Conservation (phyloP, 208 protist species). For the Herpetomonas samuelpessoai region DNA sequence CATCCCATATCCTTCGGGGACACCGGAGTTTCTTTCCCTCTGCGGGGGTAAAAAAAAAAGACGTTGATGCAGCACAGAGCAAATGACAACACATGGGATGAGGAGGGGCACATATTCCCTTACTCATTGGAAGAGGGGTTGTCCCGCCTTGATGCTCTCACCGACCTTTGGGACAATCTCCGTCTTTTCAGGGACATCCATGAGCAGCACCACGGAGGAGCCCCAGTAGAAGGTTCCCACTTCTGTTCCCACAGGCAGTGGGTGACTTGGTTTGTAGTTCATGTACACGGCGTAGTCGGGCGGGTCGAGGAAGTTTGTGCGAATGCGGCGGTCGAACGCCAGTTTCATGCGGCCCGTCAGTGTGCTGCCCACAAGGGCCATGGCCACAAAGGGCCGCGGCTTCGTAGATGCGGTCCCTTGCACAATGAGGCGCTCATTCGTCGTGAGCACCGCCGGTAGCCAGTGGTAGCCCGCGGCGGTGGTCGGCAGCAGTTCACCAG, state of each 20-base stretch:
- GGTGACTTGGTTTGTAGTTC: conserved; percentile 18
- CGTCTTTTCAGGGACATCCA: conserved; percentile 65
- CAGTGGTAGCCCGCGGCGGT: conserved; percentile 71
- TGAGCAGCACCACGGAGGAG: conserved; percentile 75
- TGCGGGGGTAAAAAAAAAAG: background rate
- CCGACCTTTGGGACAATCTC: conserved; percentile 30
- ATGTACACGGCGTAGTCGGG: conserved; percentile 74
- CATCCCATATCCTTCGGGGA: background rate
- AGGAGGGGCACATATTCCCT: background rate
- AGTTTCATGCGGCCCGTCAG: conserved; percentile 67
- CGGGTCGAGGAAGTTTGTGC: conserved; percentile 80
- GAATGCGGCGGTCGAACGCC: conserved; percentile 58
- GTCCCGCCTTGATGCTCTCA: conserved; percentile 65
- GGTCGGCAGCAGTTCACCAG: conserved; percentile 65
- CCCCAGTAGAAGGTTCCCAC: conserved; percentile 83
- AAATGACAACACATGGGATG: background rate
- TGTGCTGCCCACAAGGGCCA: conserved; percentile 79
- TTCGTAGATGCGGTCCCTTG: conserved; percentile 29
- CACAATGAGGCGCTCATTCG: conserved; percentile 82
- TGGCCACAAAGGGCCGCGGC: conserved; percentile 16
- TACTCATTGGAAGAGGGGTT: conserved; percentile 45
- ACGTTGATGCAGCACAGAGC: background rate
- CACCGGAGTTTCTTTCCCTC: no score
- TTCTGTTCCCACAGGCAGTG: conserved; percentile 28
- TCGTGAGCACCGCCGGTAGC: conserved; percentile 63